Base-by-base conservation (phyloP, 495 filamentous ascomycete genomes). In the Penicillium malachiteum region DNA sequence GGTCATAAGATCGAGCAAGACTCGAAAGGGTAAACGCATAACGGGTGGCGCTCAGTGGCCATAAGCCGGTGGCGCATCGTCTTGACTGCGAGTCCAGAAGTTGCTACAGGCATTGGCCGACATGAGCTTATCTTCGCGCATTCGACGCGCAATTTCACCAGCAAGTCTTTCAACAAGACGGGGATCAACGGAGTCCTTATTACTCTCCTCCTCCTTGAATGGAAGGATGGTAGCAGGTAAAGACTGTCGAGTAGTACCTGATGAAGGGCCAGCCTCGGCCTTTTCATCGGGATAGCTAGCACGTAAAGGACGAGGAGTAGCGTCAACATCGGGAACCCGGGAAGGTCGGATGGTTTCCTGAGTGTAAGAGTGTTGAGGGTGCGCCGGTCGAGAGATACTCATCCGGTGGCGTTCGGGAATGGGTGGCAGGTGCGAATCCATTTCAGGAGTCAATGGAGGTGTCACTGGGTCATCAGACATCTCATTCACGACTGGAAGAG, bases 121-220 rank as follows among this genome's bases (percentile, higher is more conserved):
- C 54, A 70, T 64, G 48, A 74, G 37, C 59, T 86, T 85, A 64
- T 91, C 82, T 47, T 96, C 89, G 52, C 91, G 85, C 57, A 93
- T 87, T 30, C 88, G 87, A 59, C 87, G 81, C 39, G 91, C 91
- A 43, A 97, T 92, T 71, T 98, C 93, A 43, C 83, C 83, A 6
- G 93, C 92, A 71, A 98, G 88, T 74, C 92, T 91, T 76, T 87
- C 87, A 59, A 97, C 86, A 83, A 92, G 92, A 0, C 89, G 88
- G 67, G 92, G 87, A 58, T 96, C 89, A 32, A 96, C 73, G 14
- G 91, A 84, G 14, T 84, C 81, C 13, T 75, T 73, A 26, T 68
- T 56, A 17, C 71, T 16, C 12, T 64, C 67, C 7, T 70, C 68
- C 11, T 70, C 60, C 30, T 64, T 65, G 34, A 76, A 75, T 17